Percentiles rank a stretch among this genome's conserved stretches.
Evolutionary conservation across 306 rosid species (phyloP).

Genomic region (Dalbergia cultrata): DNA sequence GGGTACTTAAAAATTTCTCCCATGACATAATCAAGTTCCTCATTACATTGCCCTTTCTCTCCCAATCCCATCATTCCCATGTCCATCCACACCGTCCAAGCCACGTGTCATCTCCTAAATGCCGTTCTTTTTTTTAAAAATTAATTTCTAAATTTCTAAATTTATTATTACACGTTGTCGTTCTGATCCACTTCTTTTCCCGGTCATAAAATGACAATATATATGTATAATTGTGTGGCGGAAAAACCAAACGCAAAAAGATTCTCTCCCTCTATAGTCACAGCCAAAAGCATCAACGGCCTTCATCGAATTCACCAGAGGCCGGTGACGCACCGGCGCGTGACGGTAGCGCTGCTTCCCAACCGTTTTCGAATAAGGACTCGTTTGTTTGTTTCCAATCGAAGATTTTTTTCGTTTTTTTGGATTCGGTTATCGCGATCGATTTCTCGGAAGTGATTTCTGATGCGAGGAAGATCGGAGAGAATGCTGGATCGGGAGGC

Average conservation of each 20-base stretch:
- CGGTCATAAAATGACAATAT: neutral
- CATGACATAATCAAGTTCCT: neutral
- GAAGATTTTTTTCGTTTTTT: neutral
- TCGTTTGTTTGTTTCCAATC: neutral
- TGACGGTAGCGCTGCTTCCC: slow-evolving; percentile 23
- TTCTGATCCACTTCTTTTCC: slow-evolving; percentile 42
- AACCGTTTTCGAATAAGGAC: neutral
- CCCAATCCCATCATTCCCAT: neutral
- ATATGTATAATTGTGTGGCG: slow-evolving; percentile 35
- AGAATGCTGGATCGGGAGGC: slow-evolving; percentile 27
- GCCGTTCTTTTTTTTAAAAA: neutral
- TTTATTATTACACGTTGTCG: slow-evolving; percentile 35
- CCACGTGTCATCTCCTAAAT: slow-evolving; percentile 28
- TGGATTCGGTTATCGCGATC: neutral
- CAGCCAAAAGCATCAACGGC: slow-evolving; percentile 4
- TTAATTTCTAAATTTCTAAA: neutral
- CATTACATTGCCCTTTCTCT: neutral
- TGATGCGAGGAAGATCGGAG: neutral
- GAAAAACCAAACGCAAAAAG: neutral
- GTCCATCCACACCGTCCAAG: slow-evolving; percentile 53
- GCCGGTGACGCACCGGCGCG: slow-evolving; percentile 45
- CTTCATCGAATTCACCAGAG: slow-evolving; percentile 7
- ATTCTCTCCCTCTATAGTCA: slow-evolving; percentile 1
- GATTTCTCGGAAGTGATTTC: neutral
- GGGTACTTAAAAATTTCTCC: too few relatives aligned